Evolutionary conservation across 441 rosid species (phyloP).

Genomic region (Metrosideros polymorpha): DNA sequence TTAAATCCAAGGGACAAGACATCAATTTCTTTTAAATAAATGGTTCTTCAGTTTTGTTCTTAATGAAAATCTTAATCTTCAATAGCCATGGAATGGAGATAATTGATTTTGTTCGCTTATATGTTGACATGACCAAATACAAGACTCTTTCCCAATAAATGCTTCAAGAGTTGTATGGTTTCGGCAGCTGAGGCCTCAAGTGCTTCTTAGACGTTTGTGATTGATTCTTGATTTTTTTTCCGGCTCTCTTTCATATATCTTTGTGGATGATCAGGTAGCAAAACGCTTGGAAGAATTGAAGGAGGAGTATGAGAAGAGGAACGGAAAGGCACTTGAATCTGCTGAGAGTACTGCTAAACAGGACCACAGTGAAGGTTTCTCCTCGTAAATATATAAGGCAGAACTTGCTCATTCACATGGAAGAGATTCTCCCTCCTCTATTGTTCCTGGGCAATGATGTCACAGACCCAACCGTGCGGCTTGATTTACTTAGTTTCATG

Average conservation of each 20-base stretch:
- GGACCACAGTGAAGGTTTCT: constrained; percentile 8
- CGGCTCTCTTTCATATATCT: not conserved
- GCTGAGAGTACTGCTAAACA: constrained; percentile 13
- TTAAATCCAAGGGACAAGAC: not conserved
- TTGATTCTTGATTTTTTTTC: not conserved
- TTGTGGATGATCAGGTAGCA: constrained; percentile 34
- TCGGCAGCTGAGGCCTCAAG: not conserved
- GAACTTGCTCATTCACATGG: not conserved
- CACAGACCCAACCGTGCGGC: not conserved
- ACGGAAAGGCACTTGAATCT: constrained; percentile 26
- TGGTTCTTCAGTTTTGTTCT: not conserved
- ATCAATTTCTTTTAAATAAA: not conserved
- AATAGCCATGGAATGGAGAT: not conserved
- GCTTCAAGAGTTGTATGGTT: not conserved
- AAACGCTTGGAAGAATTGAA: constrained; percentile 63
- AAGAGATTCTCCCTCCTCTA: not conserved
- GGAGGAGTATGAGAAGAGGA: constrained; percentile 38
- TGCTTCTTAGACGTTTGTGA: not conserved
- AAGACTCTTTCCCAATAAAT: not conserved
- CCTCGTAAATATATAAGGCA: not conserved
- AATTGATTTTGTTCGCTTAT: not conserved
- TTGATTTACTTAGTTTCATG: not conserved
- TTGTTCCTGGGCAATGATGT: not conserved
- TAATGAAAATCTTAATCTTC: not conserved
- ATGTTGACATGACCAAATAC: not conserved